Evolutionary conservation across 345 rosid genomes (phyloP).

Genomic region (Ceriops decandra): DNA sequence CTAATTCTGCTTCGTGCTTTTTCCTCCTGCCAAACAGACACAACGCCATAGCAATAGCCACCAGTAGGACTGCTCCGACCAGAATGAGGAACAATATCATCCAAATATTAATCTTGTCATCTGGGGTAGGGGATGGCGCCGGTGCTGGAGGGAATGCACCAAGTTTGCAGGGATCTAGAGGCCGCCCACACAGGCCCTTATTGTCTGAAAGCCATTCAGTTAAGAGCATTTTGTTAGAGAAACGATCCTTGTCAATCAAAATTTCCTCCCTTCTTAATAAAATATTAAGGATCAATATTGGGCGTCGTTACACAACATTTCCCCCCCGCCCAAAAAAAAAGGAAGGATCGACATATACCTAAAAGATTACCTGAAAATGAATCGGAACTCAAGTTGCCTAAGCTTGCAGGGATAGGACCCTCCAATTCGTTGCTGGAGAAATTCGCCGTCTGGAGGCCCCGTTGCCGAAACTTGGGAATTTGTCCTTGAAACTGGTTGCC

Average conservation of each 20-base stretch:
- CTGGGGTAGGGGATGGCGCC: not conserved
- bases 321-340: too few relatives aligned
- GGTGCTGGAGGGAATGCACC: conserved; percentile 5
- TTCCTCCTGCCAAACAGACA: conserved; percentile 16
- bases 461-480: conserved; percentile 48
- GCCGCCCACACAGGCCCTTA: conserved; percentile 52
- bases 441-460: conserved; percentile 35
- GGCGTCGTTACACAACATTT: too few relatives aligned
- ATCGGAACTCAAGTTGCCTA: conserved; percentile 35
- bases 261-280: too few relatives aligned
- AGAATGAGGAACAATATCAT: conserved; percentile 27
- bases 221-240: not conserved
- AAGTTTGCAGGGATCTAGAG: conserved; percentile 39
- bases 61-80: conserved; percentile 22
- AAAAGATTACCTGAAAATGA: conserved; percentile 50
- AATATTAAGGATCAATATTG: too few relatives aligned
- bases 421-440: conserved; percentile 60
- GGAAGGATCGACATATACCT: not conserved
- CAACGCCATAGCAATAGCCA: conserved; percentile 21
- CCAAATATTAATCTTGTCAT: not conserved
- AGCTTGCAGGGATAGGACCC: conserved; percentile 61
- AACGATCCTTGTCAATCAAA: not conserved
- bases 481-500: conserved; percentile 55
- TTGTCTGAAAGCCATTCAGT: conserved; percentile 42
- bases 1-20: conserved; percentile 8